Conservation (phyloP, 371 early-diverging fungal genomes). For the Nematocida sp. region DNA sequence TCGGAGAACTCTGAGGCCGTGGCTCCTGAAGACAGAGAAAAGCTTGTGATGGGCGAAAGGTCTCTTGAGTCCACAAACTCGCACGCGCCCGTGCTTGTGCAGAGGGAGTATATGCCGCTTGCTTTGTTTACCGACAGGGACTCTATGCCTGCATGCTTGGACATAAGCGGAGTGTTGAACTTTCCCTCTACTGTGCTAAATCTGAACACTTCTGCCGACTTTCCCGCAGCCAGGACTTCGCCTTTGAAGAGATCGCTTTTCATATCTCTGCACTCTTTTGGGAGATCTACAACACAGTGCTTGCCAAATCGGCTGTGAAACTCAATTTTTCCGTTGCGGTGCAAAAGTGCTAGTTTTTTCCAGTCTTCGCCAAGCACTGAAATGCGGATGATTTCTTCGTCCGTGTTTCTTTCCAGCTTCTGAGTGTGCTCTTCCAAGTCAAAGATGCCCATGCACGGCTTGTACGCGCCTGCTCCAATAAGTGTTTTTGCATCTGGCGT, state of each 20-base stretch:
- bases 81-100: slow-evolving; percentile 72
- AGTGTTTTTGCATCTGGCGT: slow-evolving; percentile 77
- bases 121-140: slow-evolving; percentile 73
- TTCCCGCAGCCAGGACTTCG: slow-evolving; percentile 77
- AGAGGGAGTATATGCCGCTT: slow-evolving; percentile 79
- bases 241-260: slow-evolving; percentile 80
- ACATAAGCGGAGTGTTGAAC: slow-evolving; percentile 70
- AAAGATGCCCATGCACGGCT: slow-evolving; percentile 87
- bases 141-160: slow-evolving; percentile 68
- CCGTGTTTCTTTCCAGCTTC: slow-evolving; percentile 92
- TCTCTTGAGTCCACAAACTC: slow-evolving; percentile 59
- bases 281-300: slow-evolving; percentile 85
- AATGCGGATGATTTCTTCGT: slow-evolving; percentile 71
- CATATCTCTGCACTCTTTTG: slow-evolving; percentile 73
- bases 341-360: slow-evolving; percentile 84
- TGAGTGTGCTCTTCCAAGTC: slow-evolving; percentile 81
- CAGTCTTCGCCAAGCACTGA: slow-evolving; percentile 83
- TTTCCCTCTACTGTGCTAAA: slow-evolving; percentile 86
- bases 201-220: slow-evolving; percentile 75
- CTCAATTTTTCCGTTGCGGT: slow-evolving; percentile 83
- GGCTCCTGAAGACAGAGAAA: slow-evolving; percentile 54
- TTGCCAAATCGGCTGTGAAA: slow-evolving; percentile 87
- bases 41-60: slow-evolving; percentile 51
- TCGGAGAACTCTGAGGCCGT: slow-evolving; percentile 72
- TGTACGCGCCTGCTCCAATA: slow-evolving; percentile 89